Percentiles rank a stretch among this genome's conserved stretches.
These are phyloP conservation scores for Gnaphalium uliginosum DNA, from an alignment of 129 eudicot genomes.

Conservation along the genomic window DNA sequence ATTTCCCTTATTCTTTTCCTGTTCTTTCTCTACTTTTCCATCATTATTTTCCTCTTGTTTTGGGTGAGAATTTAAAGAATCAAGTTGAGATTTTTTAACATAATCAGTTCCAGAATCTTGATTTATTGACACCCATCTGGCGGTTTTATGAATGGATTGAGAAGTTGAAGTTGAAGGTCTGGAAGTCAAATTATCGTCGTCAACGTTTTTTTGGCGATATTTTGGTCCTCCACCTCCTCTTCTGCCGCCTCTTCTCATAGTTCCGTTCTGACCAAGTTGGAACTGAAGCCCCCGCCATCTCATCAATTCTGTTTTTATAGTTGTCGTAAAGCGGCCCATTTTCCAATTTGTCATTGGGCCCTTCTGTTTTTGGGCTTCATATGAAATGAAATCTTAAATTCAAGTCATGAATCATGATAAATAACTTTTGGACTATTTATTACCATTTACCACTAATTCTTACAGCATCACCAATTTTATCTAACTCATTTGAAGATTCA, in stretches of 20 bases:
- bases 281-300: not conserved
- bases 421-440: too few species aligned
- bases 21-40: conserved; percentile 18
- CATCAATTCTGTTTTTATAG: not conserved
- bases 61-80: conserved; percentile 19
- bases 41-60: conserved; percentile 13
- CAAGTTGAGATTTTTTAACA: conserved; percentile 38
- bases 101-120: conserved; percentile 28
- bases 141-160: conserved; percentile 20
- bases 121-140: conserved; percentile 40
- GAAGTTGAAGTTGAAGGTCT: conserved; percentile 26
- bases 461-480: too few species aligned
- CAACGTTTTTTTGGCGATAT: conserved; percentile 12
- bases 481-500: too few species aligned
- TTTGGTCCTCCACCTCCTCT: conserved; percentile 14
- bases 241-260: conserved; percentile 37
- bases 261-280: not conserved
- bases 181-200: conserved; percentile 26
- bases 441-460: too few species aligned
- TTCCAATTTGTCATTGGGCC: not conserved
- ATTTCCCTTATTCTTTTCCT: conserved; percentile 21
- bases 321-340: not conserved
- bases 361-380: not conserved
- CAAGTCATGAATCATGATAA: too few species aligned
- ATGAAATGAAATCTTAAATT: too few species aligned